Evolutionary conservation across 202 grass and related monocot genomes (phyloP), one percentile per base, ranked within the genome.

Genomic region (Zoysia matrella): DNA sequence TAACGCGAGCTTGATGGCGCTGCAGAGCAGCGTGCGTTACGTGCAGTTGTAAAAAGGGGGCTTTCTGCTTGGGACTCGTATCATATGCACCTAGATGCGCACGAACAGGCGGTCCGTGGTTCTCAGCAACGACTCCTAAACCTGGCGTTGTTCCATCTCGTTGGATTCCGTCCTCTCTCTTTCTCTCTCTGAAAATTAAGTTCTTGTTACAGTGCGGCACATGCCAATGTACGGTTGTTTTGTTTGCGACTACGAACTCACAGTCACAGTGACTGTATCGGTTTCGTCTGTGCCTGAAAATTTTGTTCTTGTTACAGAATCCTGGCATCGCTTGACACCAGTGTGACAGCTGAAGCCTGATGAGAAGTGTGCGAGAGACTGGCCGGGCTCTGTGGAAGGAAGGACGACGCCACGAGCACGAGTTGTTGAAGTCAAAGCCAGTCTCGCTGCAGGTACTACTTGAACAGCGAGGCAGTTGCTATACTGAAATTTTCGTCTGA

Each of bases 301-400:
- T 22, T 22, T 22, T 22, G 22, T 22, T 22, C 22, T 22, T 22
- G 22, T 0, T 79, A 80, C 79, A 78, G 75, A 18, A 49, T 75
- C 74, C 79, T 50, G 49, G 4, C 50, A 69, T 71, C 66, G 51
- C 53, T 52, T 75, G 80, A 65, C 88, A 83, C 79, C 75, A 82
- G 53, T 49, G 64, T 62, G 83, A 83, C 74, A 70, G 69, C 45
- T 80, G 22, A 22, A 22, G 22, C 22, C 22, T 22, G 22, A 22
- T 9, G 56, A 69, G 80, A 60, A 71, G 75, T 47, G 54, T 8
- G 43, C 39, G 8, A 47, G 22, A 22, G 22, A 22, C 22, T 22
- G 22, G 22, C 63, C 11, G 67, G 5, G 9, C 42, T 70, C 40
- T 36, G 7, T 52, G 74, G 36, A 47, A 15, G 16, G 57, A 72